Evolutionary conservation across 352 stramenopile species (phyloP), one percentile per base, ranked within the genome.

Genomic region (Phytophthora sansomeana): DNA sequence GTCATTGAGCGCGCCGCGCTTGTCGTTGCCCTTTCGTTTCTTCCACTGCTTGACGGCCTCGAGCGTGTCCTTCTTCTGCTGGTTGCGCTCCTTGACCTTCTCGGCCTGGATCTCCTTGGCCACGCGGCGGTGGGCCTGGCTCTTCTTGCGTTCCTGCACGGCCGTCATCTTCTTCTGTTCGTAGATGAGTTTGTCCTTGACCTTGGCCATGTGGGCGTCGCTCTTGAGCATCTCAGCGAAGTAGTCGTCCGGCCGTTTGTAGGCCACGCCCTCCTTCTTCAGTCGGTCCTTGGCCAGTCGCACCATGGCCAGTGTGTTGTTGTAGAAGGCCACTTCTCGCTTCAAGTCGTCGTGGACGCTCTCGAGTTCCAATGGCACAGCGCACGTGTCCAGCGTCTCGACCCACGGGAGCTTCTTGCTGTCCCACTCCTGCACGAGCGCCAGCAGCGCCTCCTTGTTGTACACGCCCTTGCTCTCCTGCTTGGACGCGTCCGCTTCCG

Each of bases 181-280:
- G 75, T 99, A 99, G 52, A 99, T 98, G 50, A 99, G 89, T 74
- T 98, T 97, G 78, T 99, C 97, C 86, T 99, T 99, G 63, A 98
- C 90, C 75, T 96, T 94, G 44, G 82, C 87, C 94, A 98, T 98
- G 80, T 98, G 94, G 54, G 81, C 76, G 74, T 99, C 97, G 46
- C 85, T 98, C 83, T 99, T 99, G 67, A 99, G 88, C 97, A 99
- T 99, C 80, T 99, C 97, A 28, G 96, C 97, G 87, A 99, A 99
- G 83, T 99, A 99, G 74, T 99, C 97, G 21, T 91, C 81, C 0
- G 97, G 97, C 4, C 97, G 85, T 59, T 97, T 96, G 80, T 99
- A 99, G 13, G 96, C 95, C 14, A 96, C 69, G 30, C 74, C 67
- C 10, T 91, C 69, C 50, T 83, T 67, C 64, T 89, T 79, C 9